Evolutionary conservation across 257 asterid species (phyloP), one percentile per base, ranked within the genome.

Genomic region (Nicotiana noctiflora): DNA sequence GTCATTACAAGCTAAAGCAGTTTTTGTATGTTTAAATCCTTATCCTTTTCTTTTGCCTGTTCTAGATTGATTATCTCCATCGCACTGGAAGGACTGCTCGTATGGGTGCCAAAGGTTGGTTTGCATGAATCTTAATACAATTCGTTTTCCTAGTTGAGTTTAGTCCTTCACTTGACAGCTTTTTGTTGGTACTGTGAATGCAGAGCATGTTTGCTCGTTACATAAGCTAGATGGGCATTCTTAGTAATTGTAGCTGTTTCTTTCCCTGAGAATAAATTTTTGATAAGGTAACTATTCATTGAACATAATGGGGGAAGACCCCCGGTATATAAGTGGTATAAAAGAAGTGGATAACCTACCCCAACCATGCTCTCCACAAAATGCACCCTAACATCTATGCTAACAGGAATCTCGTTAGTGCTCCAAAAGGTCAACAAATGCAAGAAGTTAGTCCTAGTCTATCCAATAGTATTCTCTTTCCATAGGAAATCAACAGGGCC

Each of bases 51-150:
- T n/a, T 77, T 51, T 61, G 49, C 62, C 64, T 74, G 23, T 80
- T 81, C 40, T 81, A 96, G 99, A 90, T 96, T 27, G 99, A 96
- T 83, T 96, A 96, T 88, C 98, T 96, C 79, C 99, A 94, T 84
- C 98, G 99, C 55, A 96, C 98, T 79, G 99, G 99, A 86, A 91
- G 98, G 89, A 96, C 99, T 83, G 99, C 99, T 88, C 98, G 98
- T 77, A 96, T 96, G 98, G 99, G 98, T 82, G 99, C 98, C 81
- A 95, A 95, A 91, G 99, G 98, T 95, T 88, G 76, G 49, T 19
- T 40, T 59, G 40, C 57, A 55, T 56, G 74, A 65, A 65, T 31
- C 74, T 29, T 29, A n/a, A 65, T 31, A 17, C 8, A 65, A 31
- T 14, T 21, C 17, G 25, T 65, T 31, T 17, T 29, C 23, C 51